Base-by-base conservation (phyloP, 2,329 filamentous ascomycete genomes). In the Monosporascus sp. region DNA sequence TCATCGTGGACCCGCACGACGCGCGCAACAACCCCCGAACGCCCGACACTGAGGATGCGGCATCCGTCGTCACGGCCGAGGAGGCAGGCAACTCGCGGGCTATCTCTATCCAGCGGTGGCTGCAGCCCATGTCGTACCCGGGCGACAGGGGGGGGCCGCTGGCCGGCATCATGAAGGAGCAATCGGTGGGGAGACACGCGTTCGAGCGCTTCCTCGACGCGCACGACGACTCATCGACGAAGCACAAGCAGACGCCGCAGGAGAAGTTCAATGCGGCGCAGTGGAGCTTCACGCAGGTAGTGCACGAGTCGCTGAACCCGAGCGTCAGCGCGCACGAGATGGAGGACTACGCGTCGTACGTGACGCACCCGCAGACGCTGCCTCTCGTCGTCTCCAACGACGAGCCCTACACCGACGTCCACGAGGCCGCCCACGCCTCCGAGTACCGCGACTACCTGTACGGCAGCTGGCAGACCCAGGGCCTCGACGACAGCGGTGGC, bases 261-360 rank as follows among this genome's bases (percentile, higher is more conserved):
- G 88, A 95, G 63, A 95, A 95, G 72, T 83, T 86, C 28, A 88
- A 88, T 38, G 87, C 88, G 52, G 88, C 90, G 15, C 91, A 96
- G 68, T 92, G 89, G 87, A 95, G 90, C 0, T 87, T 97, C 48
- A 87, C 87, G 18, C 88, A 95, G 65, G 87, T 96, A 49, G 88
- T 97, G 45, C 80, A 86, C 51, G 88, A 92, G 67, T 94, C 90
- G 5, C 79, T 97, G 45, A 88, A 96, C 60, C 94, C 94, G 1
- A 86, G 84, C 1, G 89, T 99, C 38, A 88, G 82, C 7, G 72
- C 79, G 7, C 80, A 83, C 40, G 93, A 97, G 73, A 84, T 85
- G 24, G 85, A 88, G 47, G 94, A 97, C 68, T 99, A 99, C 68
- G 81, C 86, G 54, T 84, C 88, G 24, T 99, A 97, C 70, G 85